Evolutionary conservation across 345 rosid genomes (phyloP).

Genomic region (Streptanthus diversifolius): DNA sequence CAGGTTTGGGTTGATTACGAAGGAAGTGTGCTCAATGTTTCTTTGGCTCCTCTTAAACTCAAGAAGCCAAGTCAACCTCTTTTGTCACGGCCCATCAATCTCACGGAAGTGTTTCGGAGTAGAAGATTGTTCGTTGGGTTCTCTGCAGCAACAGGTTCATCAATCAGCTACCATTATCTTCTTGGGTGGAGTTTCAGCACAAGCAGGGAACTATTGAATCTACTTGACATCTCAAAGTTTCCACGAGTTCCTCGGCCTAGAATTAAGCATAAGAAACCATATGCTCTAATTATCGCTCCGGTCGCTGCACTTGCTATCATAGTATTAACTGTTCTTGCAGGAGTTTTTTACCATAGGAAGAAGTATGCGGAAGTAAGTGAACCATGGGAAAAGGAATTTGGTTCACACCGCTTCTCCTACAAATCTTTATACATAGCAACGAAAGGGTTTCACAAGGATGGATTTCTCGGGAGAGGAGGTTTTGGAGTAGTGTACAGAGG

Average conservation of each 20-base stretch:
- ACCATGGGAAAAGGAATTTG: constrained; percentile 47
- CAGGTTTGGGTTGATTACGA: constrained; percentile 64
- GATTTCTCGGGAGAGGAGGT: constrained; percentile 47
- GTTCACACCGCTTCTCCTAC: constrained; percentile 40
- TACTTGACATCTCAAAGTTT: constrained; percentile 43
- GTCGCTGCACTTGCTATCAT: constrained; percentile 4
- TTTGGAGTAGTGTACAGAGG: constrained; percentile 53
- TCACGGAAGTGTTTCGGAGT: constrained; percentile 38
- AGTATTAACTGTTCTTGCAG: constrained; percentile 10
- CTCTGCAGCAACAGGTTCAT: constrained; percentile 50
- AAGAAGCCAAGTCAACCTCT: constrained; percentile 47
- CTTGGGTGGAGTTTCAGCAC: constrained; percentile 67
- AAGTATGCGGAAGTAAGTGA: constrained; percentile 41
- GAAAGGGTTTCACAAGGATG: constrained; percentile 40
- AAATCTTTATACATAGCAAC: constrained; percentile 42
- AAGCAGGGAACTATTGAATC: constrained; percentile 37
- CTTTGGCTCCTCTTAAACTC: constrained; percentile 37
- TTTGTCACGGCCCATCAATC: constrained; percentile 41
- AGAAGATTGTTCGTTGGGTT: constrained; percentile 51
- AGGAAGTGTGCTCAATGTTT: constrained; percentile 37
- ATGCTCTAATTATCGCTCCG: constrained; percentile 7
- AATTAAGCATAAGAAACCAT: constrained; percentile 32
- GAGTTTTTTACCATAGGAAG: constrained; percentile 26
- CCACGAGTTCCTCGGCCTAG: constrained; percentile 46
- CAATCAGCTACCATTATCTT: constrained; percentile 42